A percentile compares a stretch with the other conserved stretches of the same genome.
phyloP scores from a whole-genome alignment of 768 basidiomycete species.

The Lepiota venenata region DNA sequence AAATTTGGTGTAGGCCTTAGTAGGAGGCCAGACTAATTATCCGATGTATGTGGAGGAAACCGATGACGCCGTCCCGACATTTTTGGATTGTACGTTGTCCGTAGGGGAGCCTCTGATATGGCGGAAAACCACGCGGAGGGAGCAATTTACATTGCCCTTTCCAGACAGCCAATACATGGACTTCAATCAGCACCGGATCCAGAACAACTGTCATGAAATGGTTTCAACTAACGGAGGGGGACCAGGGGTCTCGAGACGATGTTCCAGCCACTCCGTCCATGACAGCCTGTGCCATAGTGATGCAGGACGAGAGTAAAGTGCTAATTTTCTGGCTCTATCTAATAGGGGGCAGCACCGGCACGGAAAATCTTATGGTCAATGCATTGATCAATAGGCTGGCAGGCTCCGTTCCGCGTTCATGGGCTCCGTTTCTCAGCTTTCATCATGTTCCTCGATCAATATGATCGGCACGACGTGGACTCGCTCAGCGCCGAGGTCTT shows the following conservation, averaged over 20 bases:
- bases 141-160: constrained; percentile 3
- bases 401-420: constrained; percentile 7
- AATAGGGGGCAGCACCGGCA: neutral
- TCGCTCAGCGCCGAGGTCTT: neutral
- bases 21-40: neutral
- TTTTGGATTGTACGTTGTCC: constrained; percentile 1
- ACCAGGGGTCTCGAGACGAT: constrained; percentile 14
- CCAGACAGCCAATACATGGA: constrained; percentile 18
- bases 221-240: constrained; percentile 19
- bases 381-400: constrained; percentile 9
- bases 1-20: constrained; percentile 16
- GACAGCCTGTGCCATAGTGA: neutral
- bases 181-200: constrained; percentile 9
- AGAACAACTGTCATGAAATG: constrained; percentile 19
- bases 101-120: constrained; percentile 15
- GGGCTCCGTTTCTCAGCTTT: constrained; percentile 5
- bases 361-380: neutral
- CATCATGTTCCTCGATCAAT: neutral
- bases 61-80: neutral
- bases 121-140: constrained; percentile 12
- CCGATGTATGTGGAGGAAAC: neutral
- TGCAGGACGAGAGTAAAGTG: constrained; percentile 13
- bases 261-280: constrained; percentile 15
- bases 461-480: constrained; percentile 1
- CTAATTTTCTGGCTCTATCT: constrained; percentile 14